Evolutionary conservation across 2,329 filamentous ascomycete genomes (phyloP).

Genomic region (Diaporthe batatas): DNA sequence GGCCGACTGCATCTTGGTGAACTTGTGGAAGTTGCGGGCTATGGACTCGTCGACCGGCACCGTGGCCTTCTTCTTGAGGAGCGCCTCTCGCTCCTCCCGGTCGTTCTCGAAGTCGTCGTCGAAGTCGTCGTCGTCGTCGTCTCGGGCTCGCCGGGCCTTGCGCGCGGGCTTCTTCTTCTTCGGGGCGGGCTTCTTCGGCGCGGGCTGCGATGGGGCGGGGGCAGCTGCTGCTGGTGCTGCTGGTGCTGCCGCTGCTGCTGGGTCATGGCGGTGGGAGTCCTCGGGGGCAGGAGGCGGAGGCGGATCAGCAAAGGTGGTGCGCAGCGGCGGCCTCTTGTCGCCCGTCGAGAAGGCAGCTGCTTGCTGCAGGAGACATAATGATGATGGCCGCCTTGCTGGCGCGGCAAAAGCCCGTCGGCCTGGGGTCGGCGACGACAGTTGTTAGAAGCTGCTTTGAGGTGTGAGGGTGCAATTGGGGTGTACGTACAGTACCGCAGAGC

Average conservation of each 20-base stretch:
- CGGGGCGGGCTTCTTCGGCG: background rate
- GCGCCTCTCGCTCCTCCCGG: background rate
- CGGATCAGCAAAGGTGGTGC: slow-evolving; percentile 45
- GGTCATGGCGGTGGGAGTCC: background rate
- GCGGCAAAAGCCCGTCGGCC: slow-evolving; percentile 67
- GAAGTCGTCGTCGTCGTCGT: background rate
- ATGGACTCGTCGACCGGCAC: slow-evolving; percentile 40
- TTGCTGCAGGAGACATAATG: slow-evolving; percentile 48
- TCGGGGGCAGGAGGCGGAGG: slow-evolving; percentile 43
- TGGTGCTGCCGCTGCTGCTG: background rate
- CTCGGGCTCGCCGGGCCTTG: slow-evolving; percentile 35
- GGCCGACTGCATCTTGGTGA: slow-evolving; percentile 57
- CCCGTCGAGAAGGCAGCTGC: slow-evolving; percentile 58
- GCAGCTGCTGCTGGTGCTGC: background rate
- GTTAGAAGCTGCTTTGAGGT: slow-evolving; percentile 40
- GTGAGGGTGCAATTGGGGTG: background rate
- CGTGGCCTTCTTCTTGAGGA: background rate
- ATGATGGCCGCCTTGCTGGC: slow-evolving; percentile 54
- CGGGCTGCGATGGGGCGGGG: background rate
- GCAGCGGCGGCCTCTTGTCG: slow-evolving; percentile 47
- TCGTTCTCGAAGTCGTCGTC: background rate
- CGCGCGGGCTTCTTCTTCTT: no score
- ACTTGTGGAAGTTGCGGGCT: slow-evolving; percentile 54
- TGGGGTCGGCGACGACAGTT: slow-evolving; percentile 49
- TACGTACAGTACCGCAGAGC: slow-evolving; percentile 67